These are phyloP conservation scores for Naganishia cerealis DNA, from an alignment of 1,284 basidiomycete species.

Conservation along the genomic window DNA sequence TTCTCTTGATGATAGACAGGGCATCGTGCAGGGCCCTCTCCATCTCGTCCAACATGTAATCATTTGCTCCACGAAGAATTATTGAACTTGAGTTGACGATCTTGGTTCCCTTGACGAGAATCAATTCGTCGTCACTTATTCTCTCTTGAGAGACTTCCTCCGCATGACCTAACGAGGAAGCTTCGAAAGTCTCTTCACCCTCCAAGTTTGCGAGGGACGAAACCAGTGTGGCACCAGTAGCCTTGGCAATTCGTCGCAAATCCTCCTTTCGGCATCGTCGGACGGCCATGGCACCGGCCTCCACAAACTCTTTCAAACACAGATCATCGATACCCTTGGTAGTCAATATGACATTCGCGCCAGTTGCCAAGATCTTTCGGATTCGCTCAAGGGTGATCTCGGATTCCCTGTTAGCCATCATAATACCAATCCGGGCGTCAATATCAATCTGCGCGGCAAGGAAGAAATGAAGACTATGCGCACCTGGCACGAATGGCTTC, in stretches of 20 bases:
- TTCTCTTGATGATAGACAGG: slow-evolving; percentile 92
- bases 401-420: slow-evolving; percentile 66
- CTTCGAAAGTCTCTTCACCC: slow-evolving; percentile 96
- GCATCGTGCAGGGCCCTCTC: slow-evolving; percentile 95
- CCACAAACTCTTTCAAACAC: slow-evolving; percentile 97
- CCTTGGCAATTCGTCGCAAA: slow-evolving; percentile 91
- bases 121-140: slow-evolving; percentile 97
- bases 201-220: slow-evolving; percentile 94
- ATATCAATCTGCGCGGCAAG: neutral
- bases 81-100: slow-evolving; percentile 91
- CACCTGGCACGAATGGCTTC: slow-evolving; percentile 94
- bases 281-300: slow-evolving; percentile 98
- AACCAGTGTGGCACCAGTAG: slow-evolving; percentile 90
- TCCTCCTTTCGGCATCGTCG: slow-evolving; percentile 97
- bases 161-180: slow-evolving; percentile 81
- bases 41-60: slow-evolving; percentile 99
- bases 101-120: slow-evolving; percentile 96
- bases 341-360: slow-evolving; percentile 95
- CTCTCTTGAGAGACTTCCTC: slow-evolving; percentile 97
- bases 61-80: slow-evolving; percentile 93
- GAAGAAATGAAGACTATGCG: slow-evolving; percentile 17
- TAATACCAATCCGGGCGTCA: neutral
- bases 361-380: slow-evolving; percentile 90
- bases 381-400: slow-evolving; percentile 96
- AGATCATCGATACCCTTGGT: slow-evolving; percentile 99